Evolutionary conservation across 148 eudicot species (phyloP).

Genomic region (Camellia japonica): DNA sequence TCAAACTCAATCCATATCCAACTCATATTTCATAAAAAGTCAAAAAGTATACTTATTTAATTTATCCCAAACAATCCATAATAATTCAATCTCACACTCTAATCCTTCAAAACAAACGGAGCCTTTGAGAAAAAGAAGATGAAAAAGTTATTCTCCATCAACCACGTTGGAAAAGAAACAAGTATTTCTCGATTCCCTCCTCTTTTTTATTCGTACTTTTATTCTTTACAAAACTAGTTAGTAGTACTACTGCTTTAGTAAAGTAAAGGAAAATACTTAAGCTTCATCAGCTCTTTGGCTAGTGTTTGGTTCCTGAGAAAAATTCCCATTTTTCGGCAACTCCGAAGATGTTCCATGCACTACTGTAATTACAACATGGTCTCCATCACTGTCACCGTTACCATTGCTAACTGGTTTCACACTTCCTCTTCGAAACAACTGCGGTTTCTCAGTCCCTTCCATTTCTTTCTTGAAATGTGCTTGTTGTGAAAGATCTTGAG

Average conservation of each 20-base stretch:
- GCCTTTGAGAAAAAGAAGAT: no score
- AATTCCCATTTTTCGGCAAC: neutral
- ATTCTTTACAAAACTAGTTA: neutral
- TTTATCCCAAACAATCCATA: no score
- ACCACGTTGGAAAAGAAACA: neutral
- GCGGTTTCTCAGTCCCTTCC: slow-evolving; percentile 23
- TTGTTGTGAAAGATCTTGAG: slow-evolving; percentile 40
- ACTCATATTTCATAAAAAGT: no score
- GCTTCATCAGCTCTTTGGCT: neutral
- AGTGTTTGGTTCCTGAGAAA: neutral
- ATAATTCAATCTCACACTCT: no score
- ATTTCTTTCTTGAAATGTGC: slow-evolving; percentile 34
- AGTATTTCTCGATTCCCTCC: neutral
- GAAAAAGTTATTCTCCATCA: no score
- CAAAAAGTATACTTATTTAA: no score
- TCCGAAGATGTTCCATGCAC: slow-evolving; percentile 21
- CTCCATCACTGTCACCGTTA: slow-evolving; percentile 23
- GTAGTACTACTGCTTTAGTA: neutral
- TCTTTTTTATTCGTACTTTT: neutral
- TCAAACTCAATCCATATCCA: no score
- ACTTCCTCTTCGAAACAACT: slow-evolving; percentile 38
- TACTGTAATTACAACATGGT: slow-evolving; percentile 28
- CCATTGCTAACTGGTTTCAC: slow-evolving; percentile 35
- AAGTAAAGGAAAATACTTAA: neutral
- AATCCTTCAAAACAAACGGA: no score